These are phyloP conservation scores for Termitomyces sp. DNA, from an alignment of 768 basidiomycete species.

Conservation along the genomic window DNA sequence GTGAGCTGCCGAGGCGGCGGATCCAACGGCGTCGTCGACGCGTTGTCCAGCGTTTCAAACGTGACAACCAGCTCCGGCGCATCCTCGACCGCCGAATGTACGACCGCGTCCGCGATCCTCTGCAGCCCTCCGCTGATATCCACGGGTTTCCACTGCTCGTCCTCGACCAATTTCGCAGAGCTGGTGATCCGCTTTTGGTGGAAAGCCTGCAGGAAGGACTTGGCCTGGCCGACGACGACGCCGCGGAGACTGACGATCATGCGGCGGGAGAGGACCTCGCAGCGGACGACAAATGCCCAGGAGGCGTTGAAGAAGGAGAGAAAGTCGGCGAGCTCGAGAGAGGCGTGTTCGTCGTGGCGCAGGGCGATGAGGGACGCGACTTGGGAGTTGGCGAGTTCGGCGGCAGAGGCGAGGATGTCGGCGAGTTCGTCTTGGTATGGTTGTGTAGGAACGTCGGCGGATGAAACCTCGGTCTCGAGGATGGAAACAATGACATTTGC, in stretches of 20 bases:
- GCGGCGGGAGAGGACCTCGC: conserved; percentile 76
- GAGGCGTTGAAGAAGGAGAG: conserved; percentile 75
- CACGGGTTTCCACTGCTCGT: conserved; percentile 87
- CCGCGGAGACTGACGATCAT: conserved; percentile 95
- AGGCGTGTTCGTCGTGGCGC: conserved; percentile 75
- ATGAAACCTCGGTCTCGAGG: conserved; percentile 16
- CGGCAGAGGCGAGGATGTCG: conserved; percentile 72
- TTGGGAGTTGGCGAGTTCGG: conserved; percentile 82
- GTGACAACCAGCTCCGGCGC: conserved; percentile 57
- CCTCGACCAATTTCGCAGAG: conserved; percentile 88
- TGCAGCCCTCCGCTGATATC: conserved; percentile 69
- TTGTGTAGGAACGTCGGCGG: conserved; percentile 13
- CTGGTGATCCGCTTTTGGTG: conserved; percentile 75
- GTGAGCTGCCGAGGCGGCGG: neutral
- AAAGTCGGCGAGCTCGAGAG: conserved; percentile 69
- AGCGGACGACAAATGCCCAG: conserved; percentile 86
- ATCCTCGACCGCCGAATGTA: conserved; percentile 80
- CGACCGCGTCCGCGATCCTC: conserved; percentile 61
- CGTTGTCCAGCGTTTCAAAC: conserved; percentile 10
- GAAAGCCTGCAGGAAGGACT: conserved; percentile 79
- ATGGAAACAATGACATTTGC: conserved; percentile 51
- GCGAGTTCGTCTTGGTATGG: conserved; percentile 63
- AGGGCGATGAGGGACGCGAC: conserved; percentile 72
- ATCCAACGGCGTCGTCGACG: neutral
- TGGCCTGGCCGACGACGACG: conserved; percentile 83